Conservation (phyloP, 495 filamentous ascomycete species). For the Tuber umbilicatum region DNA sequence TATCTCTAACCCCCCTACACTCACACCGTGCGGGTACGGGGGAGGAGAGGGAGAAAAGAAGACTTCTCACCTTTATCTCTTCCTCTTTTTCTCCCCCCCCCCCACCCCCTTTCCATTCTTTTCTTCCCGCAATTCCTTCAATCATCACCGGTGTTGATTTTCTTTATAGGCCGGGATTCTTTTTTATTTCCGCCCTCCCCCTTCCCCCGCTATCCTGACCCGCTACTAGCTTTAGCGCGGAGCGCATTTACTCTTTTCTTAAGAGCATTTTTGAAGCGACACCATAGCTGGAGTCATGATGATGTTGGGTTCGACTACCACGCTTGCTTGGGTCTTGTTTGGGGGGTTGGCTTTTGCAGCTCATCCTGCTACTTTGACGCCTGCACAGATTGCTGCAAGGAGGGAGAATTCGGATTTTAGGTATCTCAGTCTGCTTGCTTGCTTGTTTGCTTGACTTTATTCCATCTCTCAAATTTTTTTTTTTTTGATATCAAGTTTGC, state of each 20-base stretch:
- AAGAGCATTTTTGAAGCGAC: background rate
- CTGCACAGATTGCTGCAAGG: background rate
- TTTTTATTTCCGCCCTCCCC: background rate
- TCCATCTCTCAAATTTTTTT: background rate
- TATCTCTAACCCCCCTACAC: background rate
- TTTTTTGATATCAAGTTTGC: background rate
- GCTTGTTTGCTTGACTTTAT: background rate
- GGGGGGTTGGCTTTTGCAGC: background rate
- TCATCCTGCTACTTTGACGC: background rate
- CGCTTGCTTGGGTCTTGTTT: background rate
- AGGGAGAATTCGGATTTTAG: background rate
- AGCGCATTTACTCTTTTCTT: slow-evolving; percentile 6
- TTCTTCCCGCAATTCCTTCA: background rate
- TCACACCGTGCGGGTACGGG: background rate
- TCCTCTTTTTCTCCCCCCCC: background rate
- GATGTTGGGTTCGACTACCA: background rate
- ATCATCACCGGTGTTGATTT: slow-evolving; percentile 3
- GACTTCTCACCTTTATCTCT: background rate
- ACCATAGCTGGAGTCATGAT: background rate
- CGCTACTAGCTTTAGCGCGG: slow-evolving; percentile 2
- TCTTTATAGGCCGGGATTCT: background rate
- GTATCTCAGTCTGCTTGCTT: background rate
- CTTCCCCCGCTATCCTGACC: background rate
- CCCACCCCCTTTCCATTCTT: background rate
- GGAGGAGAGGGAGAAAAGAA: background rate